Base-by-base conservation (phyloP, 768 basidiomycete species). In the Chalciporus pseudorubinellus region DNA sequence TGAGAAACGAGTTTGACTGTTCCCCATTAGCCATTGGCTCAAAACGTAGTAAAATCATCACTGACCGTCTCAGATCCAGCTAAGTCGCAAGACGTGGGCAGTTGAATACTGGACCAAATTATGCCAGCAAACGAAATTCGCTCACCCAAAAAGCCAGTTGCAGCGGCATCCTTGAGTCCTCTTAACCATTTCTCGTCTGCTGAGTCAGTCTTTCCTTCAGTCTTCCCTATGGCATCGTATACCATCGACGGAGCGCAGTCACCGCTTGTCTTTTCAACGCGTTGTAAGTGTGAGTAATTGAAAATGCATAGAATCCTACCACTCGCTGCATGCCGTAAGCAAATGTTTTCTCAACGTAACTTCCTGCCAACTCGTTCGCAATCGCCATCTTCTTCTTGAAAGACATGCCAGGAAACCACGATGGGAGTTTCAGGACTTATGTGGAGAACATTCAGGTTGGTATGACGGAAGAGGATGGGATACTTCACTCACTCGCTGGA, bases 21-120 rank as follows among this genome's bases (percentile, higher is more conserved):
- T 36, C 18, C 26, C 26, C 9, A 28, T 28, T 9, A 4, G 18
- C 18, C 18, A 6, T 4, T 18, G 38, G 38, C 5, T 33, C 16
- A 20, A 1, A 0, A 3, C 24, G 4, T 18, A 6, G 19, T 9
- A n/a, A 0, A 38, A 18, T 39, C 31, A 9, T 24, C 22, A 41
- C 50, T 14, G 1, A 48, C 56, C 0, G 50, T 57, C 16, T 57
- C 56, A 6, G 49, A 43, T 8, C 22, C 55, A 26, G 45, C 56
- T 39, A 12, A 19, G 33, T 4, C 18, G 4, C n/a, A 18, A 39
- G 11, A 2, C 18, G 18, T n/a, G 4, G n/a, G 38, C 9, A 28
- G 9, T 5, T 18, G 2, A 20, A 11, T 16, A 39, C 3, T 4
- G 11, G 38, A 20, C 18, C 5, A 18, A 20, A 3, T n/a, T n/a